These are phyloP conservation scores for Juglanconis sp. DNA, from an alignment of 2,329 filamentous ascomycete species.

Conservation along the genomic window DNA sequence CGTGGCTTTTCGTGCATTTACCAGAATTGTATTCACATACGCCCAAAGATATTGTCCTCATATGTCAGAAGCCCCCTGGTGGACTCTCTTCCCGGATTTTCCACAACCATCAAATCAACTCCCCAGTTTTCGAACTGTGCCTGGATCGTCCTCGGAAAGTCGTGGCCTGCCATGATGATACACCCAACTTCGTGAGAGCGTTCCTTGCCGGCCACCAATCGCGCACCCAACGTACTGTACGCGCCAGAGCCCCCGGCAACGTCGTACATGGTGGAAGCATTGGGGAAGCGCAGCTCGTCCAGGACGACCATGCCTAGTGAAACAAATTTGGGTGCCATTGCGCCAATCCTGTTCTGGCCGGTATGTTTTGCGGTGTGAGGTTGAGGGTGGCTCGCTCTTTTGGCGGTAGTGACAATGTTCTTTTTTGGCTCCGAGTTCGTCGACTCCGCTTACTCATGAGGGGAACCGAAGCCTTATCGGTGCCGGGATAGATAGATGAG, in stretches of 20 bases:
- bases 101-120: not conserved
- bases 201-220: not conserved
- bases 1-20: too few species aligned
- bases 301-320: slow-evolving; percentile 33
- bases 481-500: too few species aligned
- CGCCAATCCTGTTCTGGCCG: not conserved
- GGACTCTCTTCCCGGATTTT: not conserved
- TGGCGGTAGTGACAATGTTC: too few species aligned
- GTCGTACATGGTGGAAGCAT: slow-evolving; percentile 23
- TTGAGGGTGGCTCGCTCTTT: too few species aligned
- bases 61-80: slow-evolving; percentile 11
- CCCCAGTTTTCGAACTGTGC: slow-evolving; percentile 3
- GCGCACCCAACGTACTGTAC: slow-evolving; percentile 27
- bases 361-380: not conserved
- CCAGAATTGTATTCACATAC: not conserved
- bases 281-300: slow-evolving; percentile 31
- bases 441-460: too few species aligned
- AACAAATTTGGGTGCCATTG: slow-evolving; percentile 21
- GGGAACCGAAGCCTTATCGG: too few species aligned
- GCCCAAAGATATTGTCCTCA: not conserved
- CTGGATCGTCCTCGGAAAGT: slow-evolving; percentile 1
- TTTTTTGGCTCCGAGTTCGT: too few species aligned
- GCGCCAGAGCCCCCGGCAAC: slow-evolving; percentile 31
- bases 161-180: slow-evolving; percentile 2
- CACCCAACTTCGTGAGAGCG: slow-evolving; percentile 1